Conservation (phyloP, 495 filamentous ascomycete genomes). For the Talaromyces stipitatus region DNA sequence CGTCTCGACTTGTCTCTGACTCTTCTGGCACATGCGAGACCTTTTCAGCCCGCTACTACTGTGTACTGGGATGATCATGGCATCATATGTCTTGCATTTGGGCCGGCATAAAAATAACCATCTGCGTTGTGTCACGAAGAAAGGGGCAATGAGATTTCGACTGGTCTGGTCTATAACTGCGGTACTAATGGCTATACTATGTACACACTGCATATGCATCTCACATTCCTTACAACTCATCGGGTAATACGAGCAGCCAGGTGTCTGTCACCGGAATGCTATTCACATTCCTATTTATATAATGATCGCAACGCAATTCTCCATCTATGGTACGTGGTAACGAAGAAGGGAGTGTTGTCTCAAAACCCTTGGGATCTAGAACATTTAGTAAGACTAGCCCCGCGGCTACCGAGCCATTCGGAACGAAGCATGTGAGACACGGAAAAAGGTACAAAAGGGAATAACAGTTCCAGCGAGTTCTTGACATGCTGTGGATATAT, state of each 20-base stretch:
- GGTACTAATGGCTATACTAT: neutral
- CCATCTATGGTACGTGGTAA: neutral
- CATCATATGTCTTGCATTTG: slow-evolving; percentile 2
- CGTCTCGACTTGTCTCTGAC: no score
- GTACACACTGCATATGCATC: neutral
- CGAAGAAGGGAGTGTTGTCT: neutral
- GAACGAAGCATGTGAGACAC: neutral
- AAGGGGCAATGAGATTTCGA: no score
- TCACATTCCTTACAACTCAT: neutral
- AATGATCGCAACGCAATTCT: neutral
- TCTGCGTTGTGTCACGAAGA: neutral
- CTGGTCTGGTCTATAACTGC: neutral
- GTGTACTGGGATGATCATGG: neutral
- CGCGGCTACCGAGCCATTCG: neutral
- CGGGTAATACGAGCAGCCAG: neutral
- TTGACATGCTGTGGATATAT: no score
- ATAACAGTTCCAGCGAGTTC: neutral
- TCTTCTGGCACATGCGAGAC: no score
- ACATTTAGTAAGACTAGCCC: neutral
- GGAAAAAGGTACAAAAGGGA: neutral
- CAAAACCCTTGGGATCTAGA: neutral
- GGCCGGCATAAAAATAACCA: neutral
- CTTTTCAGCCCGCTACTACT: neutral
- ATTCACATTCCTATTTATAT: neutral
- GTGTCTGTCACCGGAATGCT: neutral